Evolutionary conservation across 176 grass and related monocot species (phyloP), one percentile per base, ranked within the genome.

Genomic region (Avena insularis): DNA sequence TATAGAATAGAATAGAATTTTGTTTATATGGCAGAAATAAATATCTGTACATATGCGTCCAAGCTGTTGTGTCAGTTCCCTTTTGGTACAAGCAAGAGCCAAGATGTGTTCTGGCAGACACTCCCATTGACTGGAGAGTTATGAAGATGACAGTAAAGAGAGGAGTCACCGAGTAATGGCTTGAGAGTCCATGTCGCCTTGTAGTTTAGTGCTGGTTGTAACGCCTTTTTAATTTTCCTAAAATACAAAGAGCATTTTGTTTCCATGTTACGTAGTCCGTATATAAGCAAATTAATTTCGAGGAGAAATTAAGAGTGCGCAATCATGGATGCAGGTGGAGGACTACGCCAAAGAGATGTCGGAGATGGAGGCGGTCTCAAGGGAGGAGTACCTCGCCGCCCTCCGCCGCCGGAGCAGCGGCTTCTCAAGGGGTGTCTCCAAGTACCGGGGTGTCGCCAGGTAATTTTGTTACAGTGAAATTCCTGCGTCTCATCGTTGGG

Each of bases 391-490:
- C 90, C 78, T 98, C 59, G 97, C 92, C 43, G 86, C 97, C 15
- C 97, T 98, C 14, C 83, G 97, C 77, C 92, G 97, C 60, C 88
- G 94, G 77, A 99, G 97, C 87, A 96, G 87, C 38, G 97, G 97
- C 36, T 99, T 99, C 89, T 96, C 97, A 14, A 94, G 97, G 70
- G 97, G 94, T 3, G 94, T 99, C 54, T 99, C 97, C 61, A 99
- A 96, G 87, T 99, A 96, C 89, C 86, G 97, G 72, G 97, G 97
- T 27, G 97, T 99, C 20, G 97, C 97, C 82, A 99, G 97, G 97
- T 98, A 84, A 46, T 13, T 43, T 43, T 43, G 40, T 43, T 43
- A 43, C 40, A 43, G 40, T 43, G 40, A 6, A 43, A 43, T 6
- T 43, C 40, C 29, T 29, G 29, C 29, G 29, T 29, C 29, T 29